These are phyloP conservation scores for Daldinia sp. DNA, from an alignment of 2,329 filamentous ascomycete species.

Conservation along the genomic window DNA sequence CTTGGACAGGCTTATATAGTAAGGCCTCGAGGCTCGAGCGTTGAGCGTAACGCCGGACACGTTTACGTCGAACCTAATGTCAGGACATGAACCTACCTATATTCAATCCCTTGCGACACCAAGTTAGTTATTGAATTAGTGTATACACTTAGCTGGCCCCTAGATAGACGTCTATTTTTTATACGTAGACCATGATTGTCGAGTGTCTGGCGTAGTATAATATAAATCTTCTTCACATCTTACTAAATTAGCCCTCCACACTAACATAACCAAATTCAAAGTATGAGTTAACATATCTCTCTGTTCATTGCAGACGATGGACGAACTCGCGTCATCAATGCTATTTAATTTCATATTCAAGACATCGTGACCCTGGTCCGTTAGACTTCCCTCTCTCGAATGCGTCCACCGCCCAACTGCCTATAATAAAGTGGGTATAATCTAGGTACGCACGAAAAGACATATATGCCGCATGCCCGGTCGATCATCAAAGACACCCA, in stretches of 20 bases:
- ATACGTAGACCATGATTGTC: neutral
- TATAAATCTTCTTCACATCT: neutral
- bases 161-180: neutral
- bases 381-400: conserved; percentile 21
- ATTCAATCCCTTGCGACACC: neutral
- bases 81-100: neutral
- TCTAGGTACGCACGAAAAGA: conserved; percentile 34
- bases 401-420: conserved; percentile 27
- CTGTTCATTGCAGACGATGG: neutral
- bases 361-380: conserved; percentile 1
- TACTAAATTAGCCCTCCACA: neutral
- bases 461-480: conserved; percentile 20
- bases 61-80: neutral
- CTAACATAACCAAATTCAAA: neutral
- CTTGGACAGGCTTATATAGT: too few species aligned
- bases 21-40: neutral
- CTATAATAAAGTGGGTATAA: conserved; percentile 39
- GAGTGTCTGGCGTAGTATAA: neutral
- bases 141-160: neutral
- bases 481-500: conserved; percentile 22
- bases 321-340: conserved; percentile 6
- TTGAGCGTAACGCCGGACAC: neutral
- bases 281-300: conserved; percentile 9
- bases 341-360: conserved; percentile 9
- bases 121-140: neutral